Evolutionary conservation across 495 filamentous ascomycete genomes (phyloP).

Genomic region (Talaromyces adpressus): DNA sequence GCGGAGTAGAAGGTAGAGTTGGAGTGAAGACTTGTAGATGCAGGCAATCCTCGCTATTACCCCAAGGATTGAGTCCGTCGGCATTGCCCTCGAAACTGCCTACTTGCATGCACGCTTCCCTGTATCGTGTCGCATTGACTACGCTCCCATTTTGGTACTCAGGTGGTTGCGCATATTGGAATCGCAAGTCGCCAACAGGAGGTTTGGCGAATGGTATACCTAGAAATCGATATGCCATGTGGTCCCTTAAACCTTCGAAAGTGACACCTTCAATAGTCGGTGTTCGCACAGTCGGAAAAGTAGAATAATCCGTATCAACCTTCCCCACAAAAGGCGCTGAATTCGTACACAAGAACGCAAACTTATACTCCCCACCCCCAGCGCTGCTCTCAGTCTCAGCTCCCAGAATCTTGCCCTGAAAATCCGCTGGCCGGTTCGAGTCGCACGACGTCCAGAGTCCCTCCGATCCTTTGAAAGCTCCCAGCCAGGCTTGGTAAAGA

Average conservation of each 20-base stretch:
- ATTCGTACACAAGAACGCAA: slow-evolving; percentile 22
- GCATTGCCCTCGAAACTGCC: slow-evolving; percentile 8
- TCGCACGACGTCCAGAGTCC: slow-evolving; percentile 1
- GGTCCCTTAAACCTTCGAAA: slow-evolving; percentile 41
- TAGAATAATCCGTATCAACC: slow-evolving; percentile 17
- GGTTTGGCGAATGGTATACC: slow-evolving; percentile 44
- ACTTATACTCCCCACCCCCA: background rate
- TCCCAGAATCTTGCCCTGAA: background rate
- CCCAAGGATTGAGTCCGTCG: slow-evolving; percentile 6
- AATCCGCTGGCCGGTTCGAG: background rate
- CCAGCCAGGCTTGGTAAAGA: background rate
- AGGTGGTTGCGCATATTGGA: slow-evolving; percentile 31
- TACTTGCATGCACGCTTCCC: slow-evolving; percentile 36
- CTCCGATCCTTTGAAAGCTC: background rate
- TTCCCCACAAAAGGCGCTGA: slow-evolving; percentile 20
- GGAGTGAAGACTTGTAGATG: slow-evolving; percentile 28
- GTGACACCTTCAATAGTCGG: slow-evolving; percentile 13
- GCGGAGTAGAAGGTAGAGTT: slow-evolving; percentile 17
- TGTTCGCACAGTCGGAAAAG: slow-evolving; percentile 8
- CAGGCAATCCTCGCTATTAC: slow-evolving; percentile 39
- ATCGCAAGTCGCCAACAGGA: slow-evolving; percentile 29
- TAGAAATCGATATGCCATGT: slow-evolving; percentile 46
- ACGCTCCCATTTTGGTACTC: slow-evolving; percentile 26
- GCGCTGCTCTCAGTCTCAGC: background rate
- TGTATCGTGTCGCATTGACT: slow-evolving; percentile 35